A percentile compares a stretch with the other conserved stretches of the same genome.
Conservation (phyloP, 148 eudicot genomes). For the Cornus florida region DNA sequence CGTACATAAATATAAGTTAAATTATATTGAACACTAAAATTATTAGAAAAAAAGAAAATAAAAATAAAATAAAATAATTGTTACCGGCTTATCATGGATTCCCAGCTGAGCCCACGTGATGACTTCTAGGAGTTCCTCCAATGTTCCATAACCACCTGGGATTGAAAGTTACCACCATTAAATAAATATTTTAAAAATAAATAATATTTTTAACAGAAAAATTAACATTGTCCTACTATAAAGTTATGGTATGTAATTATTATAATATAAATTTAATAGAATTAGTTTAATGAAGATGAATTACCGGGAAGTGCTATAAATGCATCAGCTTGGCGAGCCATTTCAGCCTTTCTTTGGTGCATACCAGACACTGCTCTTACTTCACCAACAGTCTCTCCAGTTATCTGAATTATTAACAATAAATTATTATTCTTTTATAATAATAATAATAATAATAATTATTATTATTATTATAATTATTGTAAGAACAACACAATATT, state of each 20-base stretch:
- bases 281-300: no score
- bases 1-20: no score
- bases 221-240: neutral
- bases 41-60: neutral
- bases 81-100: conserved; percentile 85
- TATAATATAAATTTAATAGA: no score
- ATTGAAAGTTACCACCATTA: no score
- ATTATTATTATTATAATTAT: no score
- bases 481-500: no score
- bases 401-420: conserved; percentile 39
- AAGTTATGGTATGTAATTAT: no score
- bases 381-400: conserved; percentile 85
- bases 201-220: no score
- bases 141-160: conserved; percentile 82
- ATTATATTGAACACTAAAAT: neutral
- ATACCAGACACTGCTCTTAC: conserved; percentile 79
- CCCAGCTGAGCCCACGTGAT: conserved; percentile 91
- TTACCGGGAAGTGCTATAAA: conserved; percentile 93
- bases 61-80: neutral
- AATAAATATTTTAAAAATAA: no score
- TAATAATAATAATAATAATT: no score
- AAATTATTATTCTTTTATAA: no score
- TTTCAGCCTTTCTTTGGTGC: conserved; percentile 98
- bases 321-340: conserved; percentile 96
- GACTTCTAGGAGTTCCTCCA: conserved; percentile 81